phyloP scores from a whole-genome alignment of 106 monocot genomes.

The Agapanthus africanus region DNA sequence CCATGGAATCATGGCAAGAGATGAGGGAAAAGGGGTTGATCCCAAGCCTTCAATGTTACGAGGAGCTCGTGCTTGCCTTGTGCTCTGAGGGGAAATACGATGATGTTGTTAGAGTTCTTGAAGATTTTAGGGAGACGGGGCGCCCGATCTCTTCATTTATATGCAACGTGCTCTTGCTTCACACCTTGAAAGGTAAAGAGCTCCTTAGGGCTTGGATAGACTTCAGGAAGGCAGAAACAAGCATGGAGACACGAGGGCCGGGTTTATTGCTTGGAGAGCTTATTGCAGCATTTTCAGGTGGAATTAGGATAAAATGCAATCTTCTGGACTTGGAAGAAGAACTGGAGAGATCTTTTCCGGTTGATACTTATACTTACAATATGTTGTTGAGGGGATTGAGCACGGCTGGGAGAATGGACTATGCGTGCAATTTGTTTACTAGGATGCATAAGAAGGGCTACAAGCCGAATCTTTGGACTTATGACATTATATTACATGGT shows the following conservation, averaged over 20 bases:
- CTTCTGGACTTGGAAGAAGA: conserved; percentile 52
- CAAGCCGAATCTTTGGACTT: conserved; percentile 70
- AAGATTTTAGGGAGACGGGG: conserved; percentile 61
- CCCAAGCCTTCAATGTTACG: conserved; percentile 71
- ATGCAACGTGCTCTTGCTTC: conserved; percentile 70
- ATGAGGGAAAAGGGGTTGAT: conserved; percentile 52
- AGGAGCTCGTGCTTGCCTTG: conserved; percentile 63
- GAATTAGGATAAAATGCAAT: conserved; percentile 40
- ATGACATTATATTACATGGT: conserved; percentile 70
- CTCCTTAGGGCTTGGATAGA: conserved; percentile 47
- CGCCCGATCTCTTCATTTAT: conserved; percentile 68
- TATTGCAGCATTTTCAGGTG: conserved; percentile 54
- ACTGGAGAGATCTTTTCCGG: conserved; percentile 55
- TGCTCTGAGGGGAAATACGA: conserved; percentile 39
- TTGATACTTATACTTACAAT: conserved; percentile 78
- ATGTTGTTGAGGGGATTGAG: conserved; percentile 48
- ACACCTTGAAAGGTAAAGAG: conserved; percentile 50
- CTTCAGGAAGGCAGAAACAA: neutral
- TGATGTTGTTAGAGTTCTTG: conserved; percentile 39
- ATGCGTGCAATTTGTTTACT: conserved; percentile 50
- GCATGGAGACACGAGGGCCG: neutral
- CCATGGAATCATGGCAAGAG: conserved; percentile 66
- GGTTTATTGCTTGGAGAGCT: conserved; percentile 38
- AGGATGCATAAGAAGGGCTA: conserved; percentile 60
- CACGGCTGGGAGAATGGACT: conserved; percentile 66